Evolutionary conservation across 2,329 filamentous ascomycete species (phyloP).

Genomic region (Hymenoscyphus albidus): DNA sequence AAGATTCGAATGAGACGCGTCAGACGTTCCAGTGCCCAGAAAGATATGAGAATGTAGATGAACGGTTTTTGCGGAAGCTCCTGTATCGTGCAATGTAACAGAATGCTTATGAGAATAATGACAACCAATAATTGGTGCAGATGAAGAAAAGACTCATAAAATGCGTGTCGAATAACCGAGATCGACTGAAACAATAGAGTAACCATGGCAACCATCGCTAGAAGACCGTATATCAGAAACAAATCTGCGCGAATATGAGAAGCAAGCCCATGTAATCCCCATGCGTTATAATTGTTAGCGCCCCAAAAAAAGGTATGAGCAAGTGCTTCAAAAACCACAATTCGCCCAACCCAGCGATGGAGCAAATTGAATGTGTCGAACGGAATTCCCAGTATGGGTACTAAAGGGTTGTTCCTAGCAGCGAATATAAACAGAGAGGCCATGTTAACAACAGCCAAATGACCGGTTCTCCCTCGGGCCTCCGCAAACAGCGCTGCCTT

Average conservation of each 20-base stretch:
- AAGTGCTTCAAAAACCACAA: conserved; percentile 64
- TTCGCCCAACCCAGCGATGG: conserved; percentile 73
- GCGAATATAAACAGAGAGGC: conserved; percentile 67
- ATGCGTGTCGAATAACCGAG: conserved; percentile 68
- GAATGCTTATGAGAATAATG: conserved; percentile 57
- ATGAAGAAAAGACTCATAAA: conserved; percentile 72
- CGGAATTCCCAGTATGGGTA: conserved; percentile 63
- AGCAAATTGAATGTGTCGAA: conserved; percentile 79
- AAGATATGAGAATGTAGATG: conserved; percentile 55
- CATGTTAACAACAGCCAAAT: conserved; percentile 70
- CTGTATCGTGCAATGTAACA: conserved; percentile 58
- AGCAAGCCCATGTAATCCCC: conserved; percentile 46
- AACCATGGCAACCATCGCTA: conserved; percentile 32
- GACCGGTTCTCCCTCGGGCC: conserved; percentile 59
- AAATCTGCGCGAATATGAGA: conserved; percentile 37
- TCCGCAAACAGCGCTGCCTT: conserved; percentile 44
- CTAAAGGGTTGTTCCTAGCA: conserved; percentile 73
- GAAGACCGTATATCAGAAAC: conserved; percentile 53
- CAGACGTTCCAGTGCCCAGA: conserved; percentile 63
- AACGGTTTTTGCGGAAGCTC: conserved; percentile 52
- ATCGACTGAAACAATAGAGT: conserved; percentile 62
- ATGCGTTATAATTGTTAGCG: conserved; percentile 38
- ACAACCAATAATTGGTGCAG: conserved; percentile 62
- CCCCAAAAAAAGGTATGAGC: conserved; percentile 61
- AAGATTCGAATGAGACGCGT: conserved; percentile 55